Conservation (phyloP, 1,139 yeast species). For the Magnusiomyces fungicola region DNA sequence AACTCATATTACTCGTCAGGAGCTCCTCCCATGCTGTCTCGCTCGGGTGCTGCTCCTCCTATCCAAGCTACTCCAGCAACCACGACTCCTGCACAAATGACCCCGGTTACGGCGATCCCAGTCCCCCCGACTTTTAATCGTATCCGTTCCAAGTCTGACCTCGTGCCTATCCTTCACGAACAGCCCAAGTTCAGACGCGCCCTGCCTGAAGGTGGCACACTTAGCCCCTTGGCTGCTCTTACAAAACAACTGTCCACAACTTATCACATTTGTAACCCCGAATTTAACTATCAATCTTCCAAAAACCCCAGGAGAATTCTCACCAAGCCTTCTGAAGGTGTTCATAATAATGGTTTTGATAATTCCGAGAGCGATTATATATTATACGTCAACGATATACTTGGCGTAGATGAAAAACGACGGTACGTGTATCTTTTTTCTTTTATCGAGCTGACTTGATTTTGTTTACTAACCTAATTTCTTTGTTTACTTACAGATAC, state of each 20-base stretch:
- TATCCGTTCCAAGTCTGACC: slow-evolving; percentile 43
- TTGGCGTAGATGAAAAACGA: slow-evolving; percentile 82
- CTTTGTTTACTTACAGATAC: slow-evolving; percentile 33
- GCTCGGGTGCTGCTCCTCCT: slow-evolving; percentile 6
- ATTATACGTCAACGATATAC: slow-evolving; percentile 83
- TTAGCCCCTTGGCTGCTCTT: slow-evolving; percentile 81
- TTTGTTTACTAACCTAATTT: neutral
- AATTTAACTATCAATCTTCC: slow-evolving; percentile 73
- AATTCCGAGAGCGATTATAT: slow-evolving; percentile 88
- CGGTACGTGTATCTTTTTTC: slow-evolving; percentile 24
- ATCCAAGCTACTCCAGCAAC: slow-evolving; percentile 3
- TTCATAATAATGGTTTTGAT: slow-evolving; percentile 75
- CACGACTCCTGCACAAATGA: neutral
- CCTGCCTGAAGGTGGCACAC: slow-evolving; percentile 64
- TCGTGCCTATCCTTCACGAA: slow-evolving; percentile 54
- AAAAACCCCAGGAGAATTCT: slow-evolving; percentile 87
- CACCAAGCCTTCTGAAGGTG: slow-evolving; percentile 87
- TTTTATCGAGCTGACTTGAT: neutral
- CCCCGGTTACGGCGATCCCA: neutral
- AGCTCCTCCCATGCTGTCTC: neutral
- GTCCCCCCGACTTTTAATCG: slow-evolving; percentile 41
- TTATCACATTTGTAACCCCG: slow-evolving; percentile 79
- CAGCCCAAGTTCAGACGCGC: slow-evolving; percentile 79
- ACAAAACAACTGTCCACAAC: slow-evolving; percentile 74
- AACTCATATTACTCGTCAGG: neutral